Conservation (phyloP, 768 basidiomycete species). For the Russula earlei region DNA sequence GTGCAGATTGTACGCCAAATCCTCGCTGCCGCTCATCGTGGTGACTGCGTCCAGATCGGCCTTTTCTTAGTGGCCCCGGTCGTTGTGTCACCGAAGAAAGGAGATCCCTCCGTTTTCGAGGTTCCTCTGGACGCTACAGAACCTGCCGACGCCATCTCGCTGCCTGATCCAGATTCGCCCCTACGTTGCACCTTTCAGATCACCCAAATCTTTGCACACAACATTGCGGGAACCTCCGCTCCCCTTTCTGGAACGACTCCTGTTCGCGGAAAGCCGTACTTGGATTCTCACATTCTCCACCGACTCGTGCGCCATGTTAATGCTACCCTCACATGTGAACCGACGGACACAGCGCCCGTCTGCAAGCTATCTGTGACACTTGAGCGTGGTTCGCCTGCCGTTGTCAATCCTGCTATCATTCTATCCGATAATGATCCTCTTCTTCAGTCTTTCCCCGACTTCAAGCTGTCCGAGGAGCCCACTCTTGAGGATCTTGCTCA, state of each 20-base stretch:
- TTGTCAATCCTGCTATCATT: slow-evolving; percentile 31
- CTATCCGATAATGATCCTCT: slow-evolving; percentile 40
- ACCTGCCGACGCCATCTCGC: slow-evolving; percentile 7
- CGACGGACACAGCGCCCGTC: slow-evolving; percentile 37
- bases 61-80: slow-evolving; percentile 42
- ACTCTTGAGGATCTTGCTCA: slow-evolving; percentile 64
- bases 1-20: slow-evolving; percentile 77
- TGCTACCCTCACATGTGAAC: slow-evolving; percentile 33
- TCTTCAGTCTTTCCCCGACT: slow-evolving; percentile 38
- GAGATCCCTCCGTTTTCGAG: neutral
- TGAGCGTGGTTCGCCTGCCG: slow-evolving; percentile 45
- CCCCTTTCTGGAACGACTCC: neutral
- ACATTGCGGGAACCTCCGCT: neutral
- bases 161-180: slow-evolving; percentile 28
- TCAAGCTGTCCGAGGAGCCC: slow-evolving; percentile 57
- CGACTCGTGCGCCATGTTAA: slow-evolving; percentile 52
- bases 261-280: slow-evolving; percentile 31
- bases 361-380: slow-evolving; percentile 61
- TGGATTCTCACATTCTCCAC: slow-evolving; percentile 46
- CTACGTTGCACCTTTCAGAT: slow-evolving; percentile 51
- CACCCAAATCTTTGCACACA: slow-evolving; percentile 36
- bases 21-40: slow-evolving; percentile 51
- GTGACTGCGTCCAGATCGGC: slow-evolving; percentile 83
- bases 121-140: slow-evolving; percentile 17
- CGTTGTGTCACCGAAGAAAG: neutral